These are phyloP conservation scores for Austroboletus eburneus DNA, from an alignment of 768 basidiomycete genomes.

Conservation along the genomic window DNA sequence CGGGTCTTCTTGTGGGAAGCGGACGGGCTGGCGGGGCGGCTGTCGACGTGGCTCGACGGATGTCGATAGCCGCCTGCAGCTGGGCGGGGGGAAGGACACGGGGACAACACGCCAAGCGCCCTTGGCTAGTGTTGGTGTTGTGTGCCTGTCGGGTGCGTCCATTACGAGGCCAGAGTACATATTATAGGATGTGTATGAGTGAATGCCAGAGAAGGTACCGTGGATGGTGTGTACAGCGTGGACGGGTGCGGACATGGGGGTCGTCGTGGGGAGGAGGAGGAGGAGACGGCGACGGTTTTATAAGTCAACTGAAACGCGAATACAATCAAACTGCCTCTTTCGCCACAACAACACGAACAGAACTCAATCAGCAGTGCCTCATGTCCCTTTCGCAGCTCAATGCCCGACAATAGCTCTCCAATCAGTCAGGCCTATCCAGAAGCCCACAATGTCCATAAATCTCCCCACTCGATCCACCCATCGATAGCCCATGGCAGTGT, in stretches of 20 bases:
- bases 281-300: slow-evolving; percentile 11
- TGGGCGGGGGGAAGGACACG: slow-evolving; percentile 15
- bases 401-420: no score
- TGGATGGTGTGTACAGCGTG: slow-evolving; percentile 31
- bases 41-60: slow-evolving; percentile 13
- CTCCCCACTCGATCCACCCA: slow-evolving; percentile 14
- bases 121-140: slow-evolving; percentile 19
- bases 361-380: slow-evolving; percentile 2
- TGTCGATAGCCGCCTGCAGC: slow-evolving; percentile 28
- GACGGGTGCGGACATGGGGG: slow-evolving; percentile 23
- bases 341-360: slow-evolving; percentile 14
- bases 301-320: slow-evolving; percentile 16
- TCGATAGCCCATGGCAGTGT: slow-evolving; percentile 6
- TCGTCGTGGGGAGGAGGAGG: no score
- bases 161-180: slow-evolving; percentile 27
- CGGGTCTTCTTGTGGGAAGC: slow-evolving; percentile 24
- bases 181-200: slow-evolving; percentile 15
- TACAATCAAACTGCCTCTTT: slow-evolving; percentile 14
- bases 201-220: slow-evolving; percentile 29
- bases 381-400: slow-evolving; percentile 8
- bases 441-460: neutral
- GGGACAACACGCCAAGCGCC: slow-evolving; percentile 24
- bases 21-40: slow-evolving; percentile 11
- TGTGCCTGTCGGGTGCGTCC: slow-evolving; percentile 21
- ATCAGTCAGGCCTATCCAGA: no score